phyloP scores from a whole-genome alignment of 129 eudicot species.

The Chrysanthemum makinoi region DNA sequence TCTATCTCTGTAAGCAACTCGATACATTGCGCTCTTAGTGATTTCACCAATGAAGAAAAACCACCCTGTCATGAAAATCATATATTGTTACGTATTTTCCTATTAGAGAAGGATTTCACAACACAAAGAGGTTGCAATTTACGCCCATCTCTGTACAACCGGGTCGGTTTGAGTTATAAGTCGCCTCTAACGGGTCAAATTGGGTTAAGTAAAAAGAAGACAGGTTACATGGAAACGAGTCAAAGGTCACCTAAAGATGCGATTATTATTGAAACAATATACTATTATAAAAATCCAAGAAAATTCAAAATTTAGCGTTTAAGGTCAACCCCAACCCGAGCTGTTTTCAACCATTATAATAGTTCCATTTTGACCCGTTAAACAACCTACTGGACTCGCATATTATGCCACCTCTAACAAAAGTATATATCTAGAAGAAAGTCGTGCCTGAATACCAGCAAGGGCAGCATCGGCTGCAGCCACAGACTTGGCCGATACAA shows the following conservation, averaged over 20 bases:
- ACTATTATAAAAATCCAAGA: neutral
- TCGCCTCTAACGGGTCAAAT: neutral
- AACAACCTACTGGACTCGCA: neutral
- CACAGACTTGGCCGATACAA: slow-evolving; percentile 79
- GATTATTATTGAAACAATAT: neutral
- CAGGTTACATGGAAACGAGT: neutral
- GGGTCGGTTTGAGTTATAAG: too few relatives aligned
- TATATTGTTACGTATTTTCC: neutral
- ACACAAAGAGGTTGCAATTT: neutral
- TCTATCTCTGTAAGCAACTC: slow-evolving; percentile 95
- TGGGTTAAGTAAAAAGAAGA: neutral
- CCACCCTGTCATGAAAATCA: slow-evolving; percentile 69
- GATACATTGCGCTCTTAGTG: slow-evolving; percentile 74
- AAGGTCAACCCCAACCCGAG: slow-evolving; percentile 2
- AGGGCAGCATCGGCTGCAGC: slow-evolving; percentile 99
- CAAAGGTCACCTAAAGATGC: neutral
- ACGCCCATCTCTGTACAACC: too few relatives aligned
- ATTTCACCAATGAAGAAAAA: slow-evolving; percentile 80
- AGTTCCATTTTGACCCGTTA: too few relatives aligned
- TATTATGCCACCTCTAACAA: neutral
- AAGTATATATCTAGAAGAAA: neutral
- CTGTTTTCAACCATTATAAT: neutral
- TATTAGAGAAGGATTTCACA: neutral
- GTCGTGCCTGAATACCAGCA: slow-evolving; percentile 81
- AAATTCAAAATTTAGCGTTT: neutral